phyloP scores from a whole-genome alignment of 2,329 filamentous ascomycete species.

The Beauveria australis region DNA sequence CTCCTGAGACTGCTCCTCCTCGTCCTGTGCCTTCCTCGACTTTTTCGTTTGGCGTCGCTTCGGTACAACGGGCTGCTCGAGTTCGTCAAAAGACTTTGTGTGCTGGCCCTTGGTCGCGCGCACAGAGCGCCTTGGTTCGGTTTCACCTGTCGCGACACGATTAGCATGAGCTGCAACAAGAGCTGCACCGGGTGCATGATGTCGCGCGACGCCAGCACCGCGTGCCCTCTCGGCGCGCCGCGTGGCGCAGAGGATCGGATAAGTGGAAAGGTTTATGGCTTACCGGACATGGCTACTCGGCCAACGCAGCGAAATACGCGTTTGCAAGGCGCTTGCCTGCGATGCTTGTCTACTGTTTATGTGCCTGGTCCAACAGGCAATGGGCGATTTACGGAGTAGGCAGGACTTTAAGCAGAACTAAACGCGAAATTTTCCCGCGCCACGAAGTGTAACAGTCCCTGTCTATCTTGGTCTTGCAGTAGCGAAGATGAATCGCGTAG shows the following conservation, averaged over 20 bases:
- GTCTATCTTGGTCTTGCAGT: neutral
- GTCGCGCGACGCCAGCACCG: constrained; percentile 6
- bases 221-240: neutral
- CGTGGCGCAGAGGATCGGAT: neutral
- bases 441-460: neutral
- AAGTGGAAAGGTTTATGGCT: constrained; percentile 2
- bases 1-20: constrained; percentile 26
- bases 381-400: constrained; percentile 8
- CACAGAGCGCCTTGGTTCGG: constrained; percentile 85
- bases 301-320: neutral
- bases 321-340: neutral
- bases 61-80: constrained; percentile 49
- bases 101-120: constrained; percentile 96
- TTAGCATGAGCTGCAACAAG: constrained; percentile 11
- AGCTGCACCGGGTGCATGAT: constrained; percentile 15
- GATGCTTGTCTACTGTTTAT: constrained; percentile 10
- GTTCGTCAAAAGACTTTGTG: constrained; percentile 74
- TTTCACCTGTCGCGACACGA: constrained; percentile 30
- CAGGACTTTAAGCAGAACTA: constrained; percentile 11
- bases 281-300: constrained; percentile 11
- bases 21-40: constrained; percentile 53
- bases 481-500: neutral
- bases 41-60: constrained; percentile 45
- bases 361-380: neutral
- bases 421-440: constrained; percentile 1